Conservation (phyloP, 345 rosid genomes). For the Laguncularia racemosa region DNA sequence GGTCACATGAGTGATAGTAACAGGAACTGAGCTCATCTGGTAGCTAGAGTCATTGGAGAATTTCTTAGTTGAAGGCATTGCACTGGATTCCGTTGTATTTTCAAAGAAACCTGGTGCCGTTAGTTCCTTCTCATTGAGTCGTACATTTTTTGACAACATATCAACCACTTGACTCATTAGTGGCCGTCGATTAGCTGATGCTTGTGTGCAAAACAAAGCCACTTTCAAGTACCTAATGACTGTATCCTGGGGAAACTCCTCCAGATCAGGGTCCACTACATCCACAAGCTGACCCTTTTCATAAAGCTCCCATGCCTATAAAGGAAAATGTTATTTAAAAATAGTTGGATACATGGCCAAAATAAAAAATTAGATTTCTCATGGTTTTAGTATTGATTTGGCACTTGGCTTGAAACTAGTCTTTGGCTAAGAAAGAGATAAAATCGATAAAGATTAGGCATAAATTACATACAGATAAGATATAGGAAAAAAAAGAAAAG, state of each 20-base stretch:
- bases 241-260: slow-evolving; percentile 41
- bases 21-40: slow-evolving; percentile 44
- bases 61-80: slow-evolving; percentile 18
- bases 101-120: slow-evolving; percentile 57
- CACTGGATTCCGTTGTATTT: slow-evolving; percentile 15
- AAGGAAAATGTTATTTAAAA: neutral
- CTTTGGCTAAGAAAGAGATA: too few species aligned
- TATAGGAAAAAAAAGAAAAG: too few species aligned
- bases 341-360: neutral
- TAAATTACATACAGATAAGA: too few species aligned
- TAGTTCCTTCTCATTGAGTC: slow-evolving; percentile 42
- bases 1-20: slow-evolving; percentile 41
- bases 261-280: slow-evolving; percentile 48
- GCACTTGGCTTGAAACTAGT: neutral
- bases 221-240: slow-evolving; percentile 47
- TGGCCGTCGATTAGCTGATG: slow-evolving; percentile 44
- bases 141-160: slow-evolving; percentile 45
- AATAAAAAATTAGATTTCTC: neutral
- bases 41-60: slow-evolving; percentile 20
- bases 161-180: slow-evolving; percentile 56
- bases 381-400: neutral
- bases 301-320: slow-evolving; percentile 58
- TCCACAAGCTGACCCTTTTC: slow-evolving; percentile 40
- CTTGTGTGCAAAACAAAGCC: slow-evolving; percentile 69
- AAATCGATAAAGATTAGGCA: too few species aligned